Evolutionary conservation across 306 rosid genomes (phyloP), one percentile per base, ranked within the genome.

Genomic region (Cercis canadensis): DNA sequence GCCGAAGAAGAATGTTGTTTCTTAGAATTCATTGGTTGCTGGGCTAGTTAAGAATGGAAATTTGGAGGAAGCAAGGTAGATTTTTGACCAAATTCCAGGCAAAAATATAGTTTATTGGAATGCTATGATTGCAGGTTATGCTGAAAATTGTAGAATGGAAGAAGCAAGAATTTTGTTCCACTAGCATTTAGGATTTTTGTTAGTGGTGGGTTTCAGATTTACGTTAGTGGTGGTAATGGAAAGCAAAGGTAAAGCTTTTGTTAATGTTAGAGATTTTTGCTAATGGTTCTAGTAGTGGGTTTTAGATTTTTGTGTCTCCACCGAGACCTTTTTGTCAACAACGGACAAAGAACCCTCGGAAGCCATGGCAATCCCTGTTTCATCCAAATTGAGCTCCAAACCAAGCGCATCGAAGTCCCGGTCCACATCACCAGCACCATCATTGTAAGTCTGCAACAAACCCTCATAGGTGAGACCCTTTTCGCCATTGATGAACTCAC

Each of bases 361-460:
- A 0, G 79, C 82, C 97, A n/a, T n/a, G n/a, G n/a, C n/a, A n/a
- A n/a, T n/a, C n/a, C n/a, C n/a, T n/a, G n/a, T n/a, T n/a, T n/a
- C n/a, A n/a, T n/a, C n/a, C n/a, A n/a, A n/a, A n/a, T n/a, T n/a
- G n/a, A n/a, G n/a, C n/a, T n/a, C n/a, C 17, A 94, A 58, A 4
- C 85, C 95, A 0, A 94, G 99, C 12, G 99, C 96, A 77, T 90
- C 99, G 75, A 89, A 94, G 73, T 94, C 99, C 39, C 99, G 88
- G 76, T 94, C 99, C 3, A 91, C 99, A 29, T 94, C 99, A 0
- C 99, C 99, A 7, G 99, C 99, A 0, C 99, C 99, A 33, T 94
- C 99, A 55, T 94, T 97, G 67, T 94, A 94, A 10, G 99, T 94
- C 7, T 97, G 85, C 53, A 94, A 75, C 11, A 94, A 83, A 1